Evolutionary conservation across 2,329 filamentous ascomycete species (phyloP).

Genomic region (Fusarium siculi): DNA sequence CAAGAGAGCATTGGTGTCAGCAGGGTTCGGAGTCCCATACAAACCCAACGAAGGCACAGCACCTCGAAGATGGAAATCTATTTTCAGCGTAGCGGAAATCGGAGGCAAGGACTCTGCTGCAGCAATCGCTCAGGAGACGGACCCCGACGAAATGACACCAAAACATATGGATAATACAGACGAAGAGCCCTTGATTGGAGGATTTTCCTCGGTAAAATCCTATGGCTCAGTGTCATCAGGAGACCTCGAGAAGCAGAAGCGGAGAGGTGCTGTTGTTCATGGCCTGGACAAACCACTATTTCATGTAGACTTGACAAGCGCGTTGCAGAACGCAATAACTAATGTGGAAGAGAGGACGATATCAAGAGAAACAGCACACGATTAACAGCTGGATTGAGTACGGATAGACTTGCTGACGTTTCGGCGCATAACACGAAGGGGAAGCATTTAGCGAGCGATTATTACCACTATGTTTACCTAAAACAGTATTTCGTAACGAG

Average conservation of each 20-base stretch:
- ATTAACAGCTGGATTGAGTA: background rate
- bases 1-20: constrained; percentile 86
- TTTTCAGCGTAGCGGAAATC: constrained; percentile 92
- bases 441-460: constrained; percentile 7
- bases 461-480: background rate
- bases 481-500: background rate
- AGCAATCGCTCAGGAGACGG: constrained; percentile 71
- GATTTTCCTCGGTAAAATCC: constrained; percentile 3
- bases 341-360: constrained; percentile 72
- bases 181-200: constrained; percentile 50
- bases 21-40: constrained; percentile 87
- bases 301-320: constrained; percentile 91
- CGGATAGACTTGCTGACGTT: background rate
- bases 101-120: constrained; percentile 77
- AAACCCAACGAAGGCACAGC: constrained; percentile 53
- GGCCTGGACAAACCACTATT: constrained; percentile 92
- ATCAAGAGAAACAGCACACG: constrained; percentile 22
- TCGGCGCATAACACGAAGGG: background rate
- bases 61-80: constrained; percentile 85
- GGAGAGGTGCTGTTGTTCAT: constrained; percentile 75
- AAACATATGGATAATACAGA: constrained; percentile 49
- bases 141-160: constrained; percentile 53
- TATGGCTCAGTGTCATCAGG: constrained; percentile 35
- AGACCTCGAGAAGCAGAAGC: constrained; percentile 52
- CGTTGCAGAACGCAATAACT: constrained; percentile 85